These are phyloP conservation scores for Pythium aquatile DNA, from an alignment of 352 stramenopile species.

Conservation along the genomic window DNA sequence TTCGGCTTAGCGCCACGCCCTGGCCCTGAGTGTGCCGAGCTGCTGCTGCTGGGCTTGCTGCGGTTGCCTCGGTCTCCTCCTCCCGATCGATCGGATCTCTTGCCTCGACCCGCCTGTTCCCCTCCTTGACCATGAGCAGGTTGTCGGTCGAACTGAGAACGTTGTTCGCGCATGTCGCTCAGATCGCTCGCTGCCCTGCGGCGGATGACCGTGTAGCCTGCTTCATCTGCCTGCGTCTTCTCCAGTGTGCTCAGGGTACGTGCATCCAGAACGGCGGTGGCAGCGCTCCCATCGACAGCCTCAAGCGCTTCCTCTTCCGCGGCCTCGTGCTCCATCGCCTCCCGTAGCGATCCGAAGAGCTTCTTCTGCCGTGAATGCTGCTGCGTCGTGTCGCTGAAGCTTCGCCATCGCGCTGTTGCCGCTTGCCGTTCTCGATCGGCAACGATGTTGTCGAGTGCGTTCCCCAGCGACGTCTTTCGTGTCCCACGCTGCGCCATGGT, in stretches of 20 bases:
- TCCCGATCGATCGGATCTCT: background rate
- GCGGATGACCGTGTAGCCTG: conserved; percentile 31
- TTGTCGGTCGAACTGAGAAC: background rate
- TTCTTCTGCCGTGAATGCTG: background rate
- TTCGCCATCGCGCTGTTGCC: conserved; percentile 16
- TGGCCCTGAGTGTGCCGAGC: background rate
- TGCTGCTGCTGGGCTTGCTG: background rate
- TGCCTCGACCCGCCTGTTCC: background rate
- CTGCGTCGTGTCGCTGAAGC: conserved; percentile 14
- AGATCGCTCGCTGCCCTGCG: conserved; percentile 18
- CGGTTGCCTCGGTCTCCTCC: background rate
- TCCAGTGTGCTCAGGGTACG: conserved; percentile 20
- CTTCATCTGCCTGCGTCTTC: conserved; percentile 24
- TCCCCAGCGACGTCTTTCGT: conserved; percentile 41
- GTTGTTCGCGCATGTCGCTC: background rate
- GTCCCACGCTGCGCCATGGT: conserved; percentile 18
- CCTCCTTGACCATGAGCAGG: background rate
- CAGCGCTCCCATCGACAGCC: background rate
- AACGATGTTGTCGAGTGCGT: conserved; percentile 23
- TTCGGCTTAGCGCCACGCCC: background rate
- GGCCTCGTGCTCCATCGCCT: conserved; percentile 30
- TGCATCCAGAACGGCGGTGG: conserved; percentile 4
- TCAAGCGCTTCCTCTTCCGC: conserved; percentile 10
- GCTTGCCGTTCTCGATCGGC: background rate
- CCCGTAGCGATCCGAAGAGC: conserved; percentile 25